A percentile compares a stretch with the other conserved stretches of the same genome.
phyloP scores from a whole-genome alignment of 768 basidiomycete genomes.

The Calocera cornea region DNA sequence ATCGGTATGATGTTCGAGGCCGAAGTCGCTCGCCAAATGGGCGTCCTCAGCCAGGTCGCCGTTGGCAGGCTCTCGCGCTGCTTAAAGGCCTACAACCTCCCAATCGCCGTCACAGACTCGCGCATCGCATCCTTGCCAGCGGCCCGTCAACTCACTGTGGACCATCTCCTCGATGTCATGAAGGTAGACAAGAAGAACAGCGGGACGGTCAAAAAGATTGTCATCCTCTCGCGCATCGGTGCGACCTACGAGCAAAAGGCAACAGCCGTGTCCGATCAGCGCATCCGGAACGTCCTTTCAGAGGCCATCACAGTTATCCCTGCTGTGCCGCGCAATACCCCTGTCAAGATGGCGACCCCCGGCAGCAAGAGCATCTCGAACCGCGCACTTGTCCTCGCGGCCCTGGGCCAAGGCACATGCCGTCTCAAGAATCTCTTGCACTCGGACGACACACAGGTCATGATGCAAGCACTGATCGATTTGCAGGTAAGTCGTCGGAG shows the following conservation, averaged over 20 bases:
- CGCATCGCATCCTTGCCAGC: slow-evolving; percentile 59
- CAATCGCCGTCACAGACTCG: slow-evolving; percentile 66
- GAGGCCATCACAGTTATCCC: slow-evolving; percentile 67
- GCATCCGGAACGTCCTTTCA: slow-evolving; percentile 70
- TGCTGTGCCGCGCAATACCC: slow-evolving; percentile 45
- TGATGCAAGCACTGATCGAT: slow-evolving; percentile 88
- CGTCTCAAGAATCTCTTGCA: slow-evolving; percentile 81
- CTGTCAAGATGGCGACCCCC: slow-evolving; percentile 75
- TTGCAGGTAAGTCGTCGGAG: slow-evolving; percentile 46
- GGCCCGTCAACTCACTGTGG: slow-evolving; percentile 59
- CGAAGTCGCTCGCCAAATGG: slow-evolving; percentile 79
- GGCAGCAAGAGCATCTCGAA: slow-evolving; percentile 96
- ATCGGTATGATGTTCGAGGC: slow-evolving; percentile 96
- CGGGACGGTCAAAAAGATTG: slow-evolving; percentile 83
- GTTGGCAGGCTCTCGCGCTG: slow-evolving; percentile 80
- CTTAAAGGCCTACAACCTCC: slow-evolving; percentile 82
- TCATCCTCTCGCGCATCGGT: slow-evolving; percentile 80
- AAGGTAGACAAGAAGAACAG: slow-evolving; percentile 95
- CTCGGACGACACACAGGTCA: slow-evolving; percentile 96
- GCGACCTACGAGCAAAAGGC: slow-evolving; percentile 86
- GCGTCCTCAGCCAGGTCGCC: slow-evolving; percentile 78
- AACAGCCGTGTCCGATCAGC: slow-evolving; percentile 63
- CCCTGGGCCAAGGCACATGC: slow-evolving; percentile 79
- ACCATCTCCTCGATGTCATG: slow-evolving; percentile 84
- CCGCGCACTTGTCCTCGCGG: slow-evolving; percentile 82